Conservation (phyloP, 805 yeast species). For the Yarrowia sp. region DNA sequence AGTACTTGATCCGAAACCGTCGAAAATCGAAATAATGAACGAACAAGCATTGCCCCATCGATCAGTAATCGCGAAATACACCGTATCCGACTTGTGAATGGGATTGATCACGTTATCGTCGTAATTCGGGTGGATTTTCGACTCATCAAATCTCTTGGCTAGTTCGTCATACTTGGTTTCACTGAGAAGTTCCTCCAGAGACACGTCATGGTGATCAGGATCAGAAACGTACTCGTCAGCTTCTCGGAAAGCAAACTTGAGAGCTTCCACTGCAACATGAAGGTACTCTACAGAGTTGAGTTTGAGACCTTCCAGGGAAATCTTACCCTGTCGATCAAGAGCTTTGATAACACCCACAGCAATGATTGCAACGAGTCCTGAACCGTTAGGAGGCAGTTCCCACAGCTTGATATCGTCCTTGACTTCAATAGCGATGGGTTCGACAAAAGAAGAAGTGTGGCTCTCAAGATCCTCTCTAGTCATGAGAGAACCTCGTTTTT, state of each 20-base stretch:
- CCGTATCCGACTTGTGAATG: conserved; percentile 62
- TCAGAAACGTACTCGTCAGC: conserved; percentile 74
- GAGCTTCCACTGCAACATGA: conserved; percentile 66
- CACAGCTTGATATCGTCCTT: conserved; percentile 52
- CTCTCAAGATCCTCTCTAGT: conserved; percentile 52
- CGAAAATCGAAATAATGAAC: conserved; percentile 72
- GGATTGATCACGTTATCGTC: conserved; percentile 52
- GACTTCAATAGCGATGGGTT: conserved; percentile 54
- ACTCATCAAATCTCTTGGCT: conserved; percentile 46
- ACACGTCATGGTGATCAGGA: conserved; percentile 42
- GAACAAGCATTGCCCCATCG: conserved; percentile 75
- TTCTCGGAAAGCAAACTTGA: conserved; percentile 70
- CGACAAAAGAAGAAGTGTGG: conserved; percentile 62
- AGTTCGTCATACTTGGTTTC: conserved; percentile 52
- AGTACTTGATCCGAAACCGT: conserved; percentile 67
- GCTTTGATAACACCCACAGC: conserved; percentile 65
- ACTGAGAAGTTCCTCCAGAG: conserved; percentile 47
- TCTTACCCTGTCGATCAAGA: conserved; percentile 46
- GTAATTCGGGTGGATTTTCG: conserved; percentile 45
- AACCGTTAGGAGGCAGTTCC: conserved; percentile 86
- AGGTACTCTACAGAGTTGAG: conserved; percentile 73
- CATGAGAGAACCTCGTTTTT: conserved; percentile 55
- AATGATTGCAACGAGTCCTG: conserved; percentile 71
- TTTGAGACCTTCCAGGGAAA: conserved; percentile 42
- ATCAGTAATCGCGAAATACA: conserved; percentile 64